Conservation (phyloP, 1,139 yeast genomes). For the Casaregolazyma lundiana region DNA sequence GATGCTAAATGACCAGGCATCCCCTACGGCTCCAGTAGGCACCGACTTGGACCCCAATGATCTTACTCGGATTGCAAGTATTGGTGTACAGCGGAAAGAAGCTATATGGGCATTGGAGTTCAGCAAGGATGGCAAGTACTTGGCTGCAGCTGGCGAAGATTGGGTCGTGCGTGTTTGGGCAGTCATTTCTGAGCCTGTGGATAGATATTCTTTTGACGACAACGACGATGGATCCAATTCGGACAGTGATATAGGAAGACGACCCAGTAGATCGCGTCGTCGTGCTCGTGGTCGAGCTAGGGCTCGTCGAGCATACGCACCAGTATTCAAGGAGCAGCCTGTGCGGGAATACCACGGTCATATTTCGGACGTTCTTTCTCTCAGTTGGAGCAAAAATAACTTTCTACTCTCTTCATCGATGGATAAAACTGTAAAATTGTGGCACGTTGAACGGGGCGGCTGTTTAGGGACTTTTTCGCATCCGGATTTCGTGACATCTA, state of each 20-base stretch:
- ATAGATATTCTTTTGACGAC: conserved; percentile 19
- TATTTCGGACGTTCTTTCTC: conserved; percentile 58
- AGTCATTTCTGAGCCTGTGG: conserved; percentile 47
- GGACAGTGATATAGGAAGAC: neutral
- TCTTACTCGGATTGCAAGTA: conserved; percentile 4
- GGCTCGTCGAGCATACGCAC: conserved; percentile 47
- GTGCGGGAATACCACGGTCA: conserved; percentile 62
- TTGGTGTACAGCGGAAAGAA: neutral
- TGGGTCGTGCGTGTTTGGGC: conserved; percentile 69
- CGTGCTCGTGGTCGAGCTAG: conserved; percentile 8
- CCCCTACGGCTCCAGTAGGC: neutral
- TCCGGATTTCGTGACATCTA: conserved; percentile 78
- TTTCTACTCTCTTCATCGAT: conserved; percentile 77
- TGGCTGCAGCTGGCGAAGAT: conserved; percentile 83
- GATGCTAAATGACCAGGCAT: conserved; percentile 1
- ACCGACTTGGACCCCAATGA: neutral
- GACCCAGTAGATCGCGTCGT: neutral
- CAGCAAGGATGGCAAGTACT: conserved; percentile 70
- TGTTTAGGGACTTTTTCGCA: conserved; percentile 66
- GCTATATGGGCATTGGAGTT: conserved; percentile 65
- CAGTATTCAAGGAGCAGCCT: conserved; percentile 76
- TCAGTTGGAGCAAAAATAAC: conserved; percentile 88
- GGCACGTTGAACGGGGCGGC: conserved; percentile 72
- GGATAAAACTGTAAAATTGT: conserved; percentile 77
- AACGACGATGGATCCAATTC: conserved; percentile 14